Conservation (phyloP, 768 basidiomycete species). For the Cubamyces sp. region DNA sequence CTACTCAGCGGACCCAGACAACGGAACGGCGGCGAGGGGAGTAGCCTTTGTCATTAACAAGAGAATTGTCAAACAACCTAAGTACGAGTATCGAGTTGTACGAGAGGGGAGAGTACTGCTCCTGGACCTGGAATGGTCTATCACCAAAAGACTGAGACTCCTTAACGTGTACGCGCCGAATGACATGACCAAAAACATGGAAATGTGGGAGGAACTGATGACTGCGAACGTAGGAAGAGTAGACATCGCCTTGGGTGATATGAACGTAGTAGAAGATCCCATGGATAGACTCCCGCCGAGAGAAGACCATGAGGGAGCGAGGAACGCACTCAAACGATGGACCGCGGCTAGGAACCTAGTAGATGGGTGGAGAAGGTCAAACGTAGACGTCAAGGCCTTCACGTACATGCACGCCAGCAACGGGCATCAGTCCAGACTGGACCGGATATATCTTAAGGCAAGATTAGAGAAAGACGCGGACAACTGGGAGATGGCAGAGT, state of each 20-base stretch:
- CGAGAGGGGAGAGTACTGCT: not conserved
- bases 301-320: not conserved
- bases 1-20: not conserved
- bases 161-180: not conserved
- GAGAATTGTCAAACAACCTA: not conserved
- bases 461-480: not conserved
- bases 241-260: slow-evolving; percentile 28
- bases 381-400: not conserved
- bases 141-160: not conserved
- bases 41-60: not conserved
- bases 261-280: slow-evolving; percentile 43
- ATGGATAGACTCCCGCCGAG: not conserved
- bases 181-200: not conserved
- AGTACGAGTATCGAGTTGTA: not conserved
- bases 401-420: not conserved
- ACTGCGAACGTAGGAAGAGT: not conserved
- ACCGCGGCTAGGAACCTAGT: not conserved
- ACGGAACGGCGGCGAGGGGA: not conserved
- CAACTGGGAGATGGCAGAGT: not conserved
- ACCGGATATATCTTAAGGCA: not conserved
- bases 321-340: not conserved
- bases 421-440: not conserved
- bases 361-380: not conserved
- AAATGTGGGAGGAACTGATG: not conserved
- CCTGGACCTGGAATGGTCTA: not conserved